phyloP scores from a whole-genome alignment of 1,284 basidiomycete genomes.

The Lignosus rhinocerotis region DNA sequence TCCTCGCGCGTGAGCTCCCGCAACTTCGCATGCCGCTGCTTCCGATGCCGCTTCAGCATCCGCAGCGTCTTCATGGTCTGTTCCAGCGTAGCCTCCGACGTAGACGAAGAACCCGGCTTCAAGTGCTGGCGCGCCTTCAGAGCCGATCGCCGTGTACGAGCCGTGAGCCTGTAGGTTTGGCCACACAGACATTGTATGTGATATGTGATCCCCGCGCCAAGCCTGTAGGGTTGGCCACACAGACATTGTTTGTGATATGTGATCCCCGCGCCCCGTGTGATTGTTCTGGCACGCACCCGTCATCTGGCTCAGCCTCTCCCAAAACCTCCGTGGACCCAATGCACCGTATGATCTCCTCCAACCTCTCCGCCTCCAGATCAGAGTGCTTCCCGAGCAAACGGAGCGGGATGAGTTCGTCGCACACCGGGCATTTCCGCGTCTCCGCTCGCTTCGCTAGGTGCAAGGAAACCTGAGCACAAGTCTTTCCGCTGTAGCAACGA shows the following conservation, averaged over 20 bases:
- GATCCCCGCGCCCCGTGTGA: constrained; percentile 1
- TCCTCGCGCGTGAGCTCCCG: constrained; percentile 65
- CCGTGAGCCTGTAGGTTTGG: constrained; percentile 19
- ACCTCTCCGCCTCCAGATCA: constrained; percentile 62
- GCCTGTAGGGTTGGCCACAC: no score
- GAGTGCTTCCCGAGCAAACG: constrained; percentile 64
- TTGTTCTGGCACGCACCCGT: constrained; percentile 42
- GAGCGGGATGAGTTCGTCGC: constrained; percentile 67
- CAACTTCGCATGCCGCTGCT: constrained; percentile 59
- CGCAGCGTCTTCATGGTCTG: constrained; percentile 55
- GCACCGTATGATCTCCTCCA: constrained; percentile 62
- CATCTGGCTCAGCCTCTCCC: constrained; percentile 43
- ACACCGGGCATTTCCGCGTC: constrained; percentile 71
- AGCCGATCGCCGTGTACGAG: constrained; percentile 55
- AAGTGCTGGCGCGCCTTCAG: constrained; percentile 62
- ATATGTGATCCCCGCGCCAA: neutral
- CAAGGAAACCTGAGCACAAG: neutral
- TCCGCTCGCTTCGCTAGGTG: constrained; percentile 65
- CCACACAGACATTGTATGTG: neutral
- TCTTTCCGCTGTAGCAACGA: neutral
- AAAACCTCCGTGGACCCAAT: constrained; percentile 55
- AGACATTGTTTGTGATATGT: neutral
- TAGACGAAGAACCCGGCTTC: constrained; percentile 31
- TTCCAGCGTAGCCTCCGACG: constrained; percentile 37
- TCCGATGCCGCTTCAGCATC: constrained; percentile 61